Base-by-base conservation (phyloP, 805 yeast genomes). In the Alloascoidea africana region DNA sequence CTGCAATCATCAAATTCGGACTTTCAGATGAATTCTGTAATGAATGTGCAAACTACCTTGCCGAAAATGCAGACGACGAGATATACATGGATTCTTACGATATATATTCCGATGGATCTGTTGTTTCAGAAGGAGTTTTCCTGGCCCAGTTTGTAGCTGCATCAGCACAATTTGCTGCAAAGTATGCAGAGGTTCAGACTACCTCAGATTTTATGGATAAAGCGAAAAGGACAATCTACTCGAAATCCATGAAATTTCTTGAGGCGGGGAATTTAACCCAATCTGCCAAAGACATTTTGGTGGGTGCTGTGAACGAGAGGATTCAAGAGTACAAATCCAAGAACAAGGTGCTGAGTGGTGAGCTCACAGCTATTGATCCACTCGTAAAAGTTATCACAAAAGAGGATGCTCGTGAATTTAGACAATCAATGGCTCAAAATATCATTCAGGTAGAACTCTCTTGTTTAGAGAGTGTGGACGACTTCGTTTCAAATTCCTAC, bases 1-100 rank as follows among this genome's bases (percentile, higher is more conserved):
- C 60, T 5, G 63, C 30, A 8, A 8, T 8, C 30, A 8, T n/a
- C 8, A 8, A 23, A 23, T 23, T 23, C n/a, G 30, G 13, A 23
- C 13, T n/a, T 23, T 8, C 30, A 8, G 30, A 23, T 8, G 30
- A 23, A n/a, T 23, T 8, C 30, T 23, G 30, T 23, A n/a, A 23
- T 23, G n/a, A 23, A 23, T 23, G 30, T n/a, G n/a, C 30, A 23
- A n/a, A 23, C n/a, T 23, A 8, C n/a, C n/a, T 23, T 8, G 30
- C n/a, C n/a, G 30, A 23, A 23, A 23, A 23, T n/a, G n/a, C n/a
- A 8, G 30, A 23, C n/a, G 30, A 23, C 8, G 30, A 23, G 30
- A 23, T 23, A 8, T 8, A 8, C 13, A 23, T 23, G 30, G 30
- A 23, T 8, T 23, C n/a, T 23, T 23, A 23, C n/a, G 30, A 23